Evolutionary conservation across 495 filamentous ascomycete species (phyloP).

Genomic region (Penicillium dipodomyicola): DNA sequence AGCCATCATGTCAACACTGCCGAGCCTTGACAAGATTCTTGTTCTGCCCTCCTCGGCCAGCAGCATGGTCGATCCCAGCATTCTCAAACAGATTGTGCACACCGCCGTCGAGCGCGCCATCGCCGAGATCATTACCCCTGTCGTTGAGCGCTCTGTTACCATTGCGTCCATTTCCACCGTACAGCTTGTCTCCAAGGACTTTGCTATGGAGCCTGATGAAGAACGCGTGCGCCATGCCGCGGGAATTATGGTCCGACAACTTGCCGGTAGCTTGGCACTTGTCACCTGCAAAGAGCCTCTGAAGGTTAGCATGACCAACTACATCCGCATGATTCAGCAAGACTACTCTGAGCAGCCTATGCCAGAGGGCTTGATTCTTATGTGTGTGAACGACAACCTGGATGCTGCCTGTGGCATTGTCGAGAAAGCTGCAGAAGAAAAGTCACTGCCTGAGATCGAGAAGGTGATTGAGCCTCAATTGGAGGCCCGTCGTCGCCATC

Average conservation of each 20-base stretch:
- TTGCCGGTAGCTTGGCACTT: constrained; percentile 86
- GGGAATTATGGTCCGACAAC: constrained; percentile 85
- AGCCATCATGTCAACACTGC: constrained; percentile 69
- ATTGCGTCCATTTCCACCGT: constrained; percentile 95
- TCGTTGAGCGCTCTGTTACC: constrained; percentile 94
- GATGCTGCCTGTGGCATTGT: constrained; percentile 89
- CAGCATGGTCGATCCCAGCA: constrained; percentile 63
- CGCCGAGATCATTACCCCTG: constrained; percentile 91
- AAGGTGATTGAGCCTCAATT: constrained; percentile 78
- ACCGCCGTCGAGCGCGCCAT: constrained; percentile 82
- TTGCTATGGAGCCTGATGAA: constrained; percentile 87
- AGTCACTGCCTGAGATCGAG: constrained; percentile 90
- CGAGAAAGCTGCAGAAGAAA: constrained; percentile 90
- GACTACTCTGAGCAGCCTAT: constrained; percentile 70
- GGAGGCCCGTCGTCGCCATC: constrained; percentile 69
- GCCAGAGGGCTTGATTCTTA: constrained; percentile 84
- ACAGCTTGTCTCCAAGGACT: constrained; percentile 93
- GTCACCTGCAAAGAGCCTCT: constrained; percentile 99
- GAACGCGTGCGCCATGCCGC: constrained; percentile 79
- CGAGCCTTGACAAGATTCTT: constrained; percentile 71
- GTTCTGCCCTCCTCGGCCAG: constrained; percentile 73
- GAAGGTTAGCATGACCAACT: constrained; percentile 92
- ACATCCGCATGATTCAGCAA: constrained; percentile 76
- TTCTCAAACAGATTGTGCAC: constrained; percentile 78
- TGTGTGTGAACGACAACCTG: constrained; percentile 98